Evolutionary conservation across 2,329 filamentous ascomycete species (phyloP).

Genomic region (Ceratocystis cacaofunesta): DNA sequence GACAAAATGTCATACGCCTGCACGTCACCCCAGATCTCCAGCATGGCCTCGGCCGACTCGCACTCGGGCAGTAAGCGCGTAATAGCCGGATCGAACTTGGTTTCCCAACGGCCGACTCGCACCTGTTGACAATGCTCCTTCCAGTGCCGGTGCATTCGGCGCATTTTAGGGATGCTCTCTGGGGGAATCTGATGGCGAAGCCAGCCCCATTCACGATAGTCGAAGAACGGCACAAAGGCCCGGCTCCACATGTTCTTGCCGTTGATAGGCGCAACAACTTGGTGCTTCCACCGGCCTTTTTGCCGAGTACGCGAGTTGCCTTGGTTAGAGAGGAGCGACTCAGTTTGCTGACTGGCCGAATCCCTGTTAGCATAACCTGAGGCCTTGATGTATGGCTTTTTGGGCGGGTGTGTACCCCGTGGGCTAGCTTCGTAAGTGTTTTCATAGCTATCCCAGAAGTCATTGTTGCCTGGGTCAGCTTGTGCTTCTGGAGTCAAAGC

Average conservation of each 20-base stretch:
- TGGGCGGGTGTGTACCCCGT: not conserved
- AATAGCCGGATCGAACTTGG: not conserved
- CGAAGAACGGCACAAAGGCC: slow-evolving; percentile 15
- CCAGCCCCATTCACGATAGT: slow-evolving; percentile 16
- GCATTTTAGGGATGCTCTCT: not conserved
- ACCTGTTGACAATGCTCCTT: slow-evolving; percentile 16
- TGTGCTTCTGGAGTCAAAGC: not conserved
- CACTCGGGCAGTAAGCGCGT: not conserved
- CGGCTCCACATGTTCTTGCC: not conserved
- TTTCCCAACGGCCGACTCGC: not conserved
- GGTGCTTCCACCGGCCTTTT: slow-evolving; percentile 6
- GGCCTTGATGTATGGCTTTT: not conserved
- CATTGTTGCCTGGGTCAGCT: not conserved
- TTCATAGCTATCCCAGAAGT: slow-evolving; percentile 7
- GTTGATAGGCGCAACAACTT: slow-evolving; percentile 8
- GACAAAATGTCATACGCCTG: not conserved
- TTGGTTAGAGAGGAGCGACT: not conserved
- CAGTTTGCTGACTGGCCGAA: not conserved
- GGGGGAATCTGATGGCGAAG: slow-evolving; percentile 15
- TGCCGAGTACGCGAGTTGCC: not conserved
- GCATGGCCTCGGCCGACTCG: slow-evolving; percentile 22
- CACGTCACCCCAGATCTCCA: slow-evolving; percentile 23
- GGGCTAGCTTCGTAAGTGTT: slow-evolving; percentile 3
- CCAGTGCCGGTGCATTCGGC: slow-evolving; percentile 16
- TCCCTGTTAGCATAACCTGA: not conserved